Conservation (phyloP, 768 basidiomycete genomes). For the Heimioporus sp. region DNA sequence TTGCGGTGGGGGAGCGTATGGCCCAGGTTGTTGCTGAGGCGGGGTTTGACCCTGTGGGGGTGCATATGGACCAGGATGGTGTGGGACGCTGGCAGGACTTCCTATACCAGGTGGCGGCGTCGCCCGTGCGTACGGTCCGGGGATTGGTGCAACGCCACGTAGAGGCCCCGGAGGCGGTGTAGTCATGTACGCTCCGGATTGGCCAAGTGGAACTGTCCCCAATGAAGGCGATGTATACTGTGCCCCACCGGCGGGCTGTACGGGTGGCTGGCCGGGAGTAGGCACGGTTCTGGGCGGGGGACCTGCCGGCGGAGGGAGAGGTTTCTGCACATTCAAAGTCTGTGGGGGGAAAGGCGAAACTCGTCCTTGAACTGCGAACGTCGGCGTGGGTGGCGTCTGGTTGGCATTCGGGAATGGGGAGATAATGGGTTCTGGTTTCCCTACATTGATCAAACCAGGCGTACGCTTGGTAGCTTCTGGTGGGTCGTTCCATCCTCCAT, state of each 20-base stretch:
- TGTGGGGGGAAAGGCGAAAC: slow-evolving; percentile 37
- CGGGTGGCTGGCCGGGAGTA: slow-evolving; percentile 34
- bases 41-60: slow-evolving; percentile 15
- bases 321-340: slow-evolving; percentile 43
- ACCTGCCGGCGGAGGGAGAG: slow-evolving; percentile 39
- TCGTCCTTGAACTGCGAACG: slow-evolving; percentile 43
- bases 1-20: slow-evolving; percentile 22
- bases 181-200: slow-evolving; percentile 36
- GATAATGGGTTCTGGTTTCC: slow-evolving; percentile 72
- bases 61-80: slow-evolving; percentile 29
- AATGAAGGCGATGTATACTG: slow-evolving; percentile 31
- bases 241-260: slow-evolving; percentile 34
- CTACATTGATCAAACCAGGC: slow-evolving; percentile 45
- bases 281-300: slow-evolving; percentile 29
- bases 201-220: slow-evolving; percentile 27
- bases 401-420: slow-evolving; percentile 83
- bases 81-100: slow-evolving; percentile 25
- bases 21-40: slow-evolving; percentile 23
- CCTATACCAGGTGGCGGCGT: slow-evolving; percentile 40
- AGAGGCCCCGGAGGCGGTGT: slow-evolving; percentile 42
- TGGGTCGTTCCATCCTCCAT: slow-evolving; percentile 92
- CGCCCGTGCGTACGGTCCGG: slow-evolving; percentile 35
- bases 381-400: slow-evolving; percentile 45
- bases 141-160: slow-evolving; percentile 29
- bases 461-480: slow-evolving; percentile 50